Base-by-base conservation (phyloP, 306 rosid species). In the Lablab purpureus region DNA sequence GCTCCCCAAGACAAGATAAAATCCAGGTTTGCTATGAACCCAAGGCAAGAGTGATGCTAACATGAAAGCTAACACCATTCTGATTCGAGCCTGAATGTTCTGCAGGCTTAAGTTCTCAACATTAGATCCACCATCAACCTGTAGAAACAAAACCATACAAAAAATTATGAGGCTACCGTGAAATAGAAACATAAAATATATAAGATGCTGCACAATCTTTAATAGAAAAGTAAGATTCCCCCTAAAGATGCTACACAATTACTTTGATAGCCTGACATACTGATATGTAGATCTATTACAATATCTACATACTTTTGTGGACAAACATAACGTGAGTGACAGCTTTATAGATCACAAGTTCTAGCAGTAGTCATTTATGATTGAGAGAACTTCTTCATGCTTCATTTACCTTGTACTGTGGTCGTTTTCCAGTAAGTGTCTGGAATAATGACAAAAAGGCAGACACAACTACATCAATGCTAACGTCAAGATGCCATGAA, bases 21-120 rank as follows among this genome's bases (percentile, higher is more conserved):
- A 93, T 64, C 96, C 97, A 59, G 88, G 85, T 82, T 92, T 93
- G 71, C 25, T 87, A 82, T 95, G 98, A 86, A 95, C 99, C 99
- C 98, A 95, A 72, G 99, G 98, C 87, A 93, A 85, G 55, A 95
- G 98, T 55, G 97, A 95, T 0, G 99, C 99, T 64, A 89, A 80
- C 99, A 93, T 95, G 86, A 93, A 95, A 86, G 99, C 99, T 63
- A 95, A 86, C 73, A 95, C 93, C 99, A 95, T 95, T 77, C 98
- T 90, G 27, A 93, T 90, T 85, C 97, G 85, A 79, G 98, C 98
- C 85, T 93, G 99, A 84, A 95, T 95, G 84, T 95, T 95, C 70
- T 95, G 98, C 84, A 95, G 82, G 81, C 96, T 88, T 77, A 95
- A 83, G 84, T 95, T 95, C 84, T 92, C 96, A 45, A 77, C 71